phyloP scores from a whole-genome alignment of 2,329 filamentous ascomycete genomes.

The Neofusicoccum cordaticola region DNA sequence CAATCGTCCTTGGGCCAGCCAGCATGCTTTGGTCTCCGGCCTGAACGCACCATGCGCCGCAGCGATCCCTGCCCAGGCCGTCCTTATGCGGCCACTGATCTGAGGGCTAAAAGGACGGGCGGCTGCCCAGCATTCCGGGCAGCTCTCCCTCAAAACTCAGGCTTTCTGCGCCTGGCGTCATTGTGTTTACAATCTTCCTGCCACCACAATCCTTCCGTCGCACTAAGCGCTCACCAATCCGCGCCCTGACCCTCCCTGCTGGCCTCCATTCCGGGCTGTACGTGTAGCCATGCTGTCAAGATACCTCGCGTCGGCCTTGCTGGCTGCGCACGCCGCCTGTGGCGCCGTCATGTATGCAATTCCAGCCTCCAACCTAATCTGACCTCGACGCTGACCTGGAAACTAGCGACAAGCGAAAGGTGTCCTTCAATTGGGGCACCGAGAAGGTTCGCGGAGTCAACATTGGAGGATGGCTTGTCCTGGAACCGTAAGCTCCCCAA shows the following conservation, averaged over 20 bases:
- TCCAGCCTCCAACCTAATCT: no score
- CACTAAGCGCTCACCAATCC: background rate
- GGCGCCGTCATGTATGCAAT: slow-evolving; percentile 1
- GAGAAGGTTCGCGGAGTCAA: slow-evolving; percentile 52
- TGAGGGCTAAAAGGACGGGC: background rate
- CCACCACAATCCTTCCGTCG: background rate
- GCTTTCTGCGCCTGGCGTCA: background rate
- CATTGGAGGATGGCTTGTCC: slow-evolving; percentile 50
- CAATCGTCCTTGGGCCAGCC: background rate
- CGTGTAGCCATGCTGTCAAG: background rate
- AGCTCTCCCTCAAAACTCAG: background rate
- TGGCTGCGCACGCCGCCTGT: background rate
- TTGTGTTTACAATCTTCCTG: background rate
- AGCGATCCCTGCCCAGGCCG: background rate
- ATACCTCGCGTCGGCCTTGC: slow-evolving; percentile 6
- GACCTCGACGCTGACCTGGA: background rate
- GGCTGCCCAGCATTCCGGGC: slow-evolving; percentile 6
- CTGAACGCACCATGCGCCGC: background rate
- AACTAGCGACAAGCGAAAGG: slow-evolving; percentile 30
- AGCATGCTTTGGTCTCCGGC: background rate
- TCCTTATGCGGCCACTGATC: background rate
- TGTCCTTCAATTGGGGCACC: slow-evolving; percentile 48
- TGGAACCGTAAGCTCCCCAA: slow-evolving; percentile 37
- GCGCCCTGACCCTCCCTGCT: background rate
- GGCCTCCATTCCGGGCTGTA: background rate